Base-by-base conservation (phyloP, 192 early-diverging fungal species). In the Coemansia sp. region DNA sequence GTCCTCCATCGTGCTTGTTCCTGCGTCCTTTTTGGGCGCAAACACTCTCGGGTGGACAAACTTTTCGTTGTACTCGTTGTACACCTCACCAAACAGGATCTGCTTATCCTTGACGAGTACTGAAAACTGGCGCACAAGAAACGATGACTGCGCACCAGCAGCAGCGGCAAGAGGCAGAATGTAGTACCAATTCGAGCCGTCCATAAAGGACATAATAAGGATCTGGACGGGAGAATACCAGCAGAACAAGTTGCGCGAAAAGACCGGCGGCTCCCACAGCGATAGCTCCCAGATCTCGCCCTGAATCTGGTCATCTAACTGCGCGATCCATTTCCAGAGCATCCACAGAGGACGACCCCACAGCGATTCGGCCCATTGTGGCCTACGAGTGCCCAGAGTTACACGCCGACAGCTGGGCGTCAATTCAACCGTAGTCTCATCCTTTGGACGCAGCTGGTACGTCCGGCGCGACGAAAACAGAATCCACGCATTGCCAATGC, bases 141-240 rank as follows among this genome's bases (percentile, higher is more conserved):
- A 79, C 42, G 78, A 75, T 68, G 86, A 84, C 42, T 90, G 87
- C 10, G 63, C 53, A 18, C 80, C 86, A 9, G 88, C 78, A 8
- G 77, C 70, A 4, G 74, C 69, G 10, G 87, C 79, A 21, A 86
- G 56, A 5, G 87, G 86, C 15, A 90, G 38, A 44, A 89, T 79
- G 40, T 87, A 82, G 67, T 81, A 74, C 72, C 85, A 87, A 62
- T 89, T 90, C 3, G 86, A 81, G 4, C 70, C 65, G 19, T 82
- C 69, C 70, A 87, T 75, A 54, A 75, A 74, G 13, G 73, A 64
- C 66, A 90, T 45, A 9, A 87, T 63, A 67, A 90, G 62, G 19
- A 86, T 81, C 74, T 90, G 89, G 11, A 77, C 81, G 1, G 89
- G 89, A 18, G 87, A 89, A 64, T 75, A 89, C 87, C 86, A 89